A percentile compares a stretch with the other conserved stretches of the same genome.
phyloP scores from a whole-genome alignment of 352 stramenopile genomes.

The Phytophthora hibernalis region DNA sequence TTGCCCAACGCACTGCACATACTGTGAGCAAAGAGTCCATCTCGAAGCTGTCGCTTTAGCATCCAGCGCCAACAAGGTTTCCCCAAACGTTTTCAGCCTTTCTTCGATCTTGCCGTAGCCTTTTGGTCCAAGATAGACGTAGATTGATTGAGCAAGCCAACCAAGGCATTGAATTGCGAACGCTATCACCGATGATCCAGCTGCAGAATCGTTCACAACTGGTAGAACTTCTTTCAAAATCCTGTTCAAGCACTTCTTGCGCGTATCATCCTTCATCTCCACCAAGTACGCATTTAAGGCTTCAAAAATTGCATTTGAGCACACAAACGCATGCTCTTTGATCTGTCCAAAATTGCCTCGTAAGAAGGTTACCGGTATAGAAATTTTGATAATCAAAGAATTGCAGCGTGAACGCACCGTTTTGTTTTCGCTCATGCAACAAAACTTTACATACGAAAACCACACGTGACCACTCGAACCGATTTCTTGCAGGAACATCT shows the following conservation, averaged over 20 bases:
- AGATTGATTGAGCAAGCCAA: slow-evolving; percentile 51
- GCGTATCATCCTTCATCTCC: slow-evolving; percentile 47
- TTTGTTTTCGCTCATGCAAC: slow-evolving; percentile 71
- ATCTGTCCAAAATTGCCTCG: slow-evolving; percentile 42
- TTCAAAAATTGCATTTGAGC: slow-evolving; percentile 54
- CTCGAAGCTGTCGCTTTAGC: slow-evolving; percentile 55
- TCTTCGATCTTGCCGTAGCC: slow-evolving; percentile 74
- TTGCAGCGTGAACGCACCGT: slow-evolving; percentile 44
- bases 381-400: background rate
- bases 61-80: slow-evolving; percentile 70
- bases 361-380: background rate
- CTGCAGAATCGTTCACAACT: slow-evolving; percentile 56
- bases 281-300: slow-evolving; percentile 50
- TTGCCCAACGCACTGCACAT: slow-evolving; percentile 59
- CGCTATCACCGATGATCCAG: slow-evolving; percentile 41
- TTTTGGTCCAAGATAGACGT: slow-evolving; percentile 56
- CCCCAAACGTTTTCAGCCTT: slow-evolving; percentile 69
- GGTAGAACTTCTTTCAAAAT: slow-evolving; percentile 79
- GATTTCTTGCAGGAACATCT: slow-evolving; percentile 59
- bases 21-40: slow-evolving; percentile 67
- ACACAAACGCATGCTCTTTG: slow-evolving; percentile 69
- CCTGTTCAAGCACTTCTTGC: slow-evolving; percentile 76
- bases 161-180: slow-evolving; percentile 70
- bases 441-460: slow-evolving; percentile 82
- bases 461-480: slow-evolving; percentile 55